These are phyloP conservation scores for Macrophomina phaseolina DNA, from an alignment of 2,329 filamentous ascomycete species.

Conservation along the genomic window DNA sequence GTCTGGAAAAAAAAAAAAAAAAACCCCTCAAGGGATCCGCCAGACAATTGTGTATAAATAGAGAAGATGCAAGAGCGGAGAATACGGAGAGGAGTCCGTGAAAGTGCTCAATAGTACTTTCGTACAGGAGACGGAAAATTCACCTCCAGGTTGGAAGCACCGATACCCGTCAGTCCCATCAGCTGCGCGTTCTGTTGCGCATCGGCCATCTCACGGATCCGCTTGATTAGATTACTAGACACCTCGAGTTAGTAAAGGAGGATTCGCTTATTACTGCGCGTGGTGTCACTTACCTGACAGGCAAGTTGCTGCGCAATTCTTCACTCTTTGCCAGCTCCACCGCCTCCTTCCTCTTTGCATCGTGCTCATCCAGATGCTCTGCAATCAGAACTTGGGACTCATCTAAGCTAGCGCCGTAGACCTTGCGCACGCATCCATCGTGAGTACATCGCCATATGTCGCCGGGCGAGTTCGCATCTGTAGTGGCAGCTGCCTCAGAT, in stretches of 20 bases:
- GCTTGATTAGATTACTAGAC: conserved; percentile 51
- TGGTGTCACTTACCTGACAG: conserved; percentile 43
- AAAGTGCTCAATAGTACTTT: conserved; percentile 2
- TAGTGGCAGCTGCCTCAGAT: conserved; percentile 33
- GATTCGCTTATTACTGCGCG: too few relatives aligned
- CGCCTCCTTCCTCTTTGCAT: conserved; percentile 59
- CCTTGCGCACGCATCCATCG: conserved; percentile 67
- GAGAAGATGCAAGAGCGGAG: background rate
- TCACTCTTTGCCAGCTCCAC: conserved; percentile 62
- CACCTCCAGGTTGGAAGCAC: background rate
- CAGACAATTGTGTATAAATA: too few relatives aligned
- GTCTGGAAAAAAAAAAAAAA: background rate
- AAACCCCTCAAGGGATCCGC: too few relatives aligned
- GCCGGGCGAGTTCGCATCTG: conserved; percentile 57
- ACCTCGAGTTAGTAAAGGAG: background rate
- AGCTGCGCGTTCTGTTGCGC: conserved; percentile 30
- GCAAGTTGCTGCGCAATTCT: conserved; percentile 45
- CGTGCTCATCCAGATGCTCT: conserved; percentile 67
- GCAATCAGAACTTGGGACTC: conserved; percentile 63
- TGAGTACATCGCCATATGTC: conserved; percentile 71
- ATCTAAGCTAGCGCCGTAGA: conserved; percentile 65
- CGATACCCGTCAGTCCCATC: conserved; percentile 18
- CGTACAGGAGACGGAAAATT: conserved; percentile 7
- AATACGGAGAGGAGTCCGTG: background rate
- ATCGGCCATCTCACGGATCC: conserved; percentile 51